Base-by-base conservation (phyloP, 192 early-diverging fungal genomes). In the Backusella tuberculispora region DNA sequence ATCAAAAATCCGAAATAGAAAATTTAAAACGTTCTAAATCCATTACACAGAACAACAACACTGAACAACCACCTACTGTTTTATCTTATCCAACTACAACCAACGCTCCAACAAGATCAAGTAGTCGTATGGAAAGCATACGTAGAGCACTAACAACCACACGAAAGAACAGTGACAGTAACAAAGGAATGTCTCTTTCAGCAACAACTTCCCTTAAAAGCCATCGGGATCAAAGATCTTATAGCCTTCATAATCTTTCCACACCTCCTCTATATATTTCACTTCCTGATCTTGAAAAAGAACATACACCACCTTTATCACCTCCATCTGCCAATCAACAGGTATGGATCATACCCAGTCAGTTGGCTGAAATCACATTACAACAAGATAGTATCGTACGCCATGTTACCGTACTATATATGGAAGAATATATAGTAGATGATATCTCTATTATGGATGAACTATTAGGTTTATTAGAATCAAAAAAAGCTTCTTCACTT, bases 291-390 rank as follows among this genome's bases (percentile, higher is more conserved):
- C 6, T 69, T 29, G 68, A 46, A 46, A 43, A 69, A 44, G 24
- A 46, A 14, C 42, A 47, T 66, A 69, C 68, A 21, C 68, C 68
- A 44, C 68, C 68, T 29, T 15, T 69, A 29, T 69, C 68, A 15
- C 68, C 68, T 38, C 68, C 68, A 46, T 69, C 68, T 47, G 21
- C 44, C 19, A 69, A 69, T 24, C 68, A 69, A n/a, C 21, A 45
- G 44, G 45, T 47, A 24, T 69, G 68, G 68, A 47, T 42, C 12
- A 69, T 69, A 15, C 68, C 68, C 13, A 26, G 8, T 26, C 42
- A 69, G 14, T 47, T 69, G 26, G 17, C 44, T 15, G 68, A 69
- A 15, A 15, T 69, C 4, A 69, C 44, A 19, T 15, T n/a, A 1
- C 44, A 45, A 2, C 68, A 69, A 69, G 68, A 69, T 34, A 46